Percentiles rank a stretch among this genome's conserved stretches.
These are phyloP conservation scores for Cyberlindnera subsufficiens DNA, from an alignment of 805 yeast genomes.

Conservation along the genomic window DNA sequence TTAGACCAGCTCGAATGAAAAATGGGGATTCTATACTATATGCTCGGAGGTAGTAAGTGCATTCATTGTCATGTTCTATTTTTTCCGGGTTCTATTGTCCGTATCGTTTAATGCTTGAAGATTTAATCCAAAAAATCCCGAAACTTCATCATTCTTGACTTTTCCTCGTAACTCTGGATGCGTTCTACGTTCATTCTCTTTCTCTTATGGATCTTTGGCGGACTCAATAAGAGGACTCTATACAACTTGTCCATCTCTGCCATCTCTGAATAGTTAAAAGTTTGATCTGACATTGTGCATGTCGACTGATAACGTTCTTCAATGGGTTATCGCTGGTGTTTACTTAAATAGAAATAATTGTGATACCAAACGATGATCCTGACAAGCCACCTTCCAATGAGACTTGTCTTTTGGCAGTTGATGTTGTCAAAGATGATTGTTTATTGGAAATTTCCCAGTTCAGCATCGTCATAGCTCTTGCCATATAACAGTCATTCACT, in stretches of 20 bases:
- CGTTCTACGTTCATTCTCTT: not conserved
- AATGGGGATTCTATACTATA: not conserved
- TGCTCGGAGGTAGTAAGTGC: not conserved
- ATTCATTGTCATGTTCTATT: not conserved
- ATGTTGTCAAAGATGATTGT: not conserved
- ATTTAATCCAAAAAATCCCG: not conserved
- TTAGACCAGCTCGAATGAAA: slow-evolving; percentile 24
- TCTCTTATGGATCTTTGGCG: not conserved
- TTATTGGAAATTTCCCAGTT: not conserved
- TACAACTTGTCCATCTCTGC: not conserved
- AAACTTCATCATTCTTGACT: not conserved
- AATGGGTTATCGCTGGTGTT: no score
- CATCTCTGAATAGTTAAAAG: no score
- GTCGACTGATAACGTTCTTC: no score
- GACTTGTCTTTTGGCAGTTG: no score
- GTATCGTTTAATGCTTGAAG: not conserved
- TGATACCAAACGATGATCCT: no score
- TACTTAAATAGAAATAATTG: no score
- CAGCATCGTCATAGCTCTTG: not conserved
- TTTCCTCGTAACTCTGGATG: not conserved
- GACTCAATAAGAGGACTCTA: not conserved
- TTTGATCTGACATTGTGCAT: no score
- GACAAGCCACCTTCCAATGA: no score
- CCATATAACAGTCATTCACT: slow-evolving; percentile 1
- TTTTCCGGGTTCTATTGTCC: not conserved